Evolutionary conservation across 768 basidiomycete genomes (phyloP).

Genomic region (Leccinum variicolor): DNA sequence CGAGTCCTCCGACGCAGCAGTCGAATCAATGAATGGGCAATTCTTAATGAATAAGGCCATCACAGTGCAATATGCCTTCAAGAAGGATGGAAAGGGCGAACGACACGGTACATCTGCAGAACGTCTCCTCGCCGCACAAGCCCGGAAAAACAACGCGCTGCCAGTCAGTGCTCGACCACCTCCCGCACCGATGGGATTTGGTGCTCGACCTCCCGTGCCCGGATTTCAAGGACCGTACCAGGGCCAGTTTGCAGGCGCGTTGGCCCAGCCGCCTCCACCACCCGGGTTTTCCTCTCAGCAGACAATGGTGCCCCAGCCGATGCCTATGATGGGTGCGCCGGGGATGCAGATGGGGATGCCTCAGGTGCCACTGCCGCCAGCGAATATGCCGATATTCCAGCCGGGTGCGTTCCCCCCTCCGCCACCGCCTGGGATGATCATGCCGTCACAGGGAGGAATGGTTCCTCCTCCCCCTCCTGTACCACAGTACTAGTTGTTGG

Average conservation of each 20-base stretch:
- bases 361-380: conserved; percentile 32
- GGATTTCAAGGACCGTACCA: conserved; percentile 70
- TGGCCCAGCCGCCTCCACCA: conserved; percentile 67
- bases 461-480: conserved; percentile 44
- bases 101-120: conserved; percentile 97
- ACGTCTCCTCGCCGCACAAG: conserved; percentile 91
- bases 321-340: conserved; percentile 33
- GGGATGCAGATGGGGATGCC: conserved; percentile 29
- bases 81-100: conserved; percentile 98
- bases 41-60: conserved; percentile 99
- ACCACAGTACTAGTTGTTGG: conserved; percentile 27
- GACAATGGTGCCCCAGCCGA: conserved; percentile 15
- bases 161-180: conserved; percentile 76
- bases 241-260: conserved; percentile 90
- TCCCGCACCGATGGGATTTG: conserved; percentile 66
- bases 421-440: conserved; percentile 61
- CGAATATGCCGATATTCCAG: conserved; percentile 45
- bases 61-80: conserved; percentile 97
- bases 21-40: conserved; percentile 96
- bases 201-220: background rate
- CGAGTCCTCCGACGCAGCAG: conserved; percentile 92
- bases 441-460: conserved; percentile 33
- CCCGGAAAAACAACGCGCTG: conserved; percentile 90
- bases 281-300: conserved; percentile 40
- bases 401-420: conserved; percentile 50